Evolutionary conservation across 2,329 filamentous ascomycete species (phyloP).

Genomic region (Talaromyces rugulosus): DNA sequence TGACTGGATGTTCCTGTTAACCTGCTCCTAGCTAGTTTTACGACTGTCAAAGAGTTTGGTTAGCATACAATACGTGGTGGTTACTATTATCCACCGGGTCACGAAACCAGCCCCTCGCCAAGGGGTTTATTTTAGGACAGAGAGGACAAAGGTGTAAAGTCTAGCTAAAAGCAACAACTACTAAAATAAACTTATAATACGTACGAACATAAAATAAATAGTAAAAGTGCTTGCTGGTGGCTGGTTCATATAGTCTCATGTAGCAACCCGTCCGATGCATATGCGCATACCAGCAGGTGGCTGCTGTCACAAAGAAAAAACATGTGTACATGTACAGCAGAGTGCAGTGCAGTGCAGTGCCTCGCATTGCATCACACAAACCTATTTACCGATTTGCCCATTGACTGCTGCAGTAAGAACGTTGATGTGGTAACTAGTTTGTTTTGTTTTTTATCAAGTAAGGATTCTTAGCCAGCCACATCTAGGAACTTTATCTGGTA

Average conservation of each 20-base stretch:
- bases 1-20: neutral
- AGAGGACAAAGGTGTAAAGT: neutral
- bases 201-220: neutral
- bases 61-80: neutral
- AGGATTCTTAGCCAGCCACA: neutral
- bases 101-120: neutral
- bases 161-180: neutral
- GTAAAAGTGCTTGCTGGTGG: slow-evolving; percentile 1
- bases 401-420: neutral
- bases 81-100: neutral
- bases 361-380: neutral
- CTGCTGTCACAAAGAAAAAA: slow-evolving; percentile 5
- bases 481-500: neutral
- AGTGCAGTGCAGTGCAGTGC: neutral
- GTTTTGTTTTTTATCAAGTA: neutral
- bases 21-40: neutral
- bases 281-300: slow-evolving; percentile 10
- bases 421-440: neutral
- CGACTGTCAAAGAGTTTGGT: neutral
- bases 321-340: slow-evolving; percentile 3
- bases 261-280: neutral
- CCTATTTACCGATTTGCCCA: too few species aligned
- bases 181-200: neutral
- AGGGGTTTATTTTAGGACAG: neutral
- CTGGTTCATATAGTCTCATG: neutral